Evolutionary conservation across 352 stramenopile genomes (phyloP), one percentile per base, ranked within the genome.

Genomic region (Phytophthora uliginosa): DNA sequence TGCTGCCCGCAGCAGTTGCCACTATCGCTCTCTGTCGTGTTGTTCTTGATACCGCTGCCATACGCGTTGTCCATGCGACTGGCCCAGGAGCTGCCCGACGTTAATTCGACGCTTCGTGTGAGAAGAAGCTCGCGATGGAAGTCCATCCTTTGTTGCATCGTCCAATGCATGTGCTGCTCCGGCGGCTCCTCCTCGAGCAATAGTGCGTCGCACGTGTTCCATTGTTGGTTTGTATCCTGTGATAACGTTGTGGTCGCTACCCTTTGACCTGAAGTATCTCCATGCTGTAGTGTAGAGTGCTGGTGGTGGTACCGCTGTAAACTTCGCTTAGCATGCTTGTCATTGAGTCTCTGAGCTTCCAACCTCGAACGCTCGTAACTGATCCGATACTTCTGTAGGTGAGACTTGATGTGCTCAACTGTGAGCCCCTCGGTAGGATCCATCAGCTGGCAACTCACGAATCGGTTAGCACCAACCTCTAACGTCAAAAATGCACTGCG

Each of bases 311-410:
- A 42, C 6, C 47, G 53, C 59, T 70, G 73, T 4, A 59, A 62
- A 55, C 40, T 71, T 6, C 63, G 64, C n/a, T 56, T 75, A 0
- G 26, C 20, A 48, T 70, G 63, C 45, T 68, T 76, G 10, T 72
- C 69, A 47, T 60, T 69, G 10, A 69, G 28, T 9, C 6, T 57
- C 15, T 73, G 64, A 13, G 57, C 31, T 7, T 76, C 63, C 15
- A 72, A 26, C 7, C 63, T 50, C 22, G 64, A 77, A 4, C 64
- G 64, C 33, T 77, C 38, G 47, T 77, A 66, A 45, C 61, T 69
- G 52, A 77, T 77, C 28, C 64, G 58, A 26, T 77, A 73, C 64
- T 77, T 77, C 26, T 77, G 70, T 1, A 77, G 47, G 10, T 77
- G 70, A 8, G 70, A 77, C 53, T 77, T 77, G 53, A 77, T 77